Evolutionary conservation across 108 stramenopile species (phyloP), one percentile per base, ranked within the genome.

Genomic region (Nitzschia inconspicua): DNA sequence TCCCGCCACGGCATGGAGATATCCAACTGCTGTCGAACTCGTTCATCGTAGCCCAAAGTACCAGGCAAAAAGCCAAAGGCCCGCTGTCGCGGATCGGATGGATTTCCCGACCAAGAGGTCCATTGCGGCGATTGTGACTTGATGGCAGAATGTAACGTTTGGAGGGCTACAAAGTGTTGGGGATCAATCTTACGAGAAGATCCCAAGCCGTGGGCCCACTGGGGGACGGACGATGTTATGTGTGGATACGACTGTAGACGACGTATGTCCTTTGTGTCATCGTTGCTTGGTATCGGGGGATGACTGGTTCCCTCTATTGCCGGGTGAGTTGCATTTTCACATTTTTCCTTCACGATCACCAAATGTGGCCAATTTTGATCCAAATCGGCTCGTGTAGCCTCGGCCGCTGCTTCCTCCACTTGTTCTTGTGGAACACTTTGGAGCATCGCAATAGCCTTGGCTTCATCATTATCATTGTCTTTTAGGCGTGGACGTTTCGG

Each of bases 31-130:
- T 68, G 46, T 29, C 70, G 63, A 16, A 58, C 37, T 23, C 52
- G 25, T 22, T 29, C 44, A 20, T 65, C 50, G 44, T 69, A 69
- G 11, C 68, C 68, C 65, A 63, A 48, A 10, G 73, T 68, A 14
- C 40, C 61, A 24, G 73, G 73, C 14, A 74, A 18, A 53, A 74
- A 63, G 32, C 73, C 73, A 65, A 74, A 74, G 47, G 73, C 73
- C 7, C 73, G 60, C 51, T 59, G 39, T 19, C 73, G 44, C 5
- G 73, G 73, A 44, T 74, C 73, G 2, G 49, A 16, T 7, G 20
- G 30, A 11, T 44, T 48, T 16, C 73, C 73, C 13, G 58, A 60
- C 73, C 73, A 74, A 7, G 73, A 74, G 4, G 73, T 47, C 66
- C 66, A 74, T 27, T 25, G 19, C 2, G 28, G 22, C 10, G 65